A percentile compares a stretch with the other conserved stretches of the same genome.
Evolutionary conservation across 495 filamentous ascomycete genomes (phyloP).

Genomic region (Neohortaea acidophila): DNA sequence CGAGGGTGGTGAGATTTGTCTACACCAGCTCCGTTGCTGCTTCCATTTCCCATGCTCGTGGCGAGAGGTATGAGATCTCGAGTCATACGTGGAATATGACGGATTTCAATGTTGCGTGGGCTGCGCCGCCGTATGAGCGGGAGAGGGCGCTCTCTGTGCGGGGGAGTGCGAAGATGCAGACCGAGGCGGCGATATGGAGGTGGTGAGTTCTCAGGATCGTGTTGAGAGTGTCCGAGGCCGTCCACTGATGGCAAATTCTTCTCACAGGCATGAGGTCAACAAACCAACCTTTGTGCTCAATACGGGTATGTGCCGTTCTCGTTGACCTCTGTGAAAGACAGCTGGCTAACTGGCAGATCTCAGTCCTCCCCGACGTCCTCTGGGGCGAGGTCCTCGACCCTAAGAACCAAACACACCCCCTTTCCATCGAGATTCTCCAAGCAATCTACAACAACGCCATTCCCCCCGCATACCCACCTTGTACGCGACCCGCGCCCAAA

Average conservation of each 20-base stretch:
- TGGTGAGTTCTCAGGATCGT: no score
- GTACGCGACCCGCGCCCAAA: background rate
- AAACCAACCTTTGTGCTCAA: slow-evolving; percentile 7
- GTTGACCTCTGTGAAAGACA: background rate
- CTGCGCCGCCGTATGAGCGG: slow-evolving; percentile 24
- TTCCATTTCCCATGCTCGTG: slow-evolving; percentile 15
- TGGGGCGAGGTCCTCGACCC: slow-evolving; percentile 14
- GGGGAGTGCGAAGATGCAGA: slow-evolving; percentile 16
- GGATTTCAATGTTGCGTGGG: slow-evolving; percentile 31
- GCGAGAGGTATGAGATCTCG: slow-evolving; percentile 21
- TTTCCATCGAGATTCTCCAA: background rate
- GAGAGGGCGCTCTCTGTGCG: slow-evolving; percentile 18
- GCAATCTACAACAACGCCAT: slow-evolving; percentile 3
- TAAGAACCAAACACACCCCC: background rate
- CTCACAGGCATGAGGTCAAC: slow-evolving; percentile 5
- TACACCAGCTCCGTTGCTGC: slow-evolving; percentile 15
- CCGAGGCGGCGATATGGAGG: slow-evolving; percentile 16
- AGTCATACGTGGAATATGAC: slow-evolving; percentile 34
- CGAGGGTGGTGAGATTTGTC: slow-evolving; percentile 36
- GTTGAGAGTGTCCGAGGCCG: background rate
- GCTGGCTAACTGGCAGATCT: background rate
- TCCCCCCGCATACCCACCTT: background rate
- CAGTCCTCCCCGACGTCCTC: slow-evolving; percentile 15
- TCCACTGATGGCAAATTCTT: no score
- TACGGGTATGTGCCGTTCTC: background rate